Base-by-base conservation (phyloP, 345 rosid species). In the Draba incana region DNA sequence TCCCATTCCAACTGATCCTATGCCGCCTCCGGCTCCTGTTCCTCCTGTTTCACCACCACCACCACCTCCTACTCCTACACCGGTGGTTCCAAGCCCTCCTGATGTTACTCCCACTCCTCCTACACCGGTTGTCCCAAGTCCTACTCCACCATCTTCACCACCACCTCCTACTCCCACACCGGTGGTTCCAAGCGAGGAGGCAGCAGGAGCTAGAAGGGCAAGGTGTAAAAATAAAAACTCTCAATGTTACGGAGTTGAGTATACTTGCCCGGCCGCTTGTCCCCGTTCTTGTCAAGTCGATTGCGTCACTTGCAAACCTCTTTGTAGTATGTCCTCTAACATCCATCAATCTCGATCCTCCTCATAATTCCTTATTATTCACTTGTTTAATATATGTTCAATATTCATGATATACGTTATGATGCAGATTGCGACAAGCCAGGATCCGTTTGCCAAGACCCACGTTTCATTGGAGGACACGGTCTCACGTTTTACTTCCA, bases 401-500 rank as follows among this genome's bases (percentile, higher is more conserved):
- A 2, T 20, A 20, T 20, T 52, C 10, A 30, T 38, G 54, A 20
- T 20, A 30, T 15, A 37, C 5, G 2, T 10, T 46, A 0, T 51
- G 68, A 43, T 62, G 75, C 78, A 84, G 89, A 70, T 11, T 86
- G 96, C 6, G 84, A 84, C 65, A 72, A 53, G 35, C 85, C 83
- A 10, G 87, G 88, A 37, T 84, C 86, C 5, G 84, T 83, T 6
- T 83, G 90, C 69, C 84, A 83, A 69, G 96, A 86, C 60, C 92
- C 90, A 10, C 74, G 88, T 33, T 88, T 88, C 82, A 73, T 86
- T 9, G 88, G 87, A 13, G 90, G 85, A 11, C 87, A 86, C 3
- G 86, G 88, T 13, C 74, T 82, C 27, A 80, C 92, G 70, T 86
- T 86, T 76, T 88, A 86, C 80, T 88, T 83, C 86, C 92, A 88